Evolutionary conservation across 352 stramenopile species (phyloP).

Genomic region (Phytophthora rubi): DNA sequence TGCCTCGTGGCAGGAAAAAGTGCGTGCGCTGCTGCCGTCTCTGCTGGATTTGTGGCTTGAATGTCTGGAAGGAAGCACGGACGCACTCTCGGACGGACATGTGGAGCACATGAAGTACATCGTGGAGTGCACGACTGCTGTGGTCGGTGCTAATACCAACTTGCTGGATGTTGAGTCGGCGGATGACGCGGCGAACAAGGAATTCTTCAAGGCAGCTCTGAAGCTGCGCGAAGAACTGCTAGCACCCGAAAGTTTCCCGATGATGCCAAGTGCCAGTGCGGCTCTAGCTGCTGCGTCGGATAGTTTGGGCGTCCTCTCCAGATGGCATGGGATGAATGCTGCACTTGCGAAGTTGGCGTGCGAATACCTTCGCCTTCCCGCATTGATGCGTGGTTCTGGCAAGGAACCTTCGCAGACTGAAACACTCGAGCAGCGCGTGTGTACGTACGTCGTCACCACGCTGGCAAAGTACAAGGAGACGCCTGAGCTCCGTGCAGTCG

Average conservation of each 20-base stretch:
- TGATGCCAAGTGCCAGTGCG: slow-evolving; percentile 56
- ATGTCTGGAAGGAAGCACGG: slow-evolving; percentile 58
- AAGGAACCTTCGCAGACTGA: slow-evolving; percentile 21
- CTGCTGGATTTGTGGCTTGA: slow-evolving; percentile 84
- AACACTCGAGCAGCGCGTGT: slow-evolving; percentile 52
- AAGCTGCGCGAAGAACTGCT: slow-evolving; percentile 67
- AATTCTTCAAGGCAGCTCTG: slow-evolving; percentile 44
- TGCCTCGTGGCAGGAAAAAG: slow-evolving; percentile 79
- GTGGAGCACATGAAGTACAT: slow-evolving; percentile 82
- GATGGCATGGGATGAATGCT: slow-evolving; percentile 80
- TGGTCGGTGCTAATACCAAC: slow-evolving; percentile 55
- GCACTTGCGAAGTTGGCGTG: slow-evolving; percentile 73
- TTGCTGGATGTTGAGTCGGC: slow-evolving; percentile 21
- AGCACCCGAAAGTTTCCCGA: slow-evolving; percentile 55
- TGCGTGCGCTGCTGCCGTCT: slow-evolving; percentile 55
- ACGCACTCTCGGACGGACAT: slow-evolving; percentile 66
- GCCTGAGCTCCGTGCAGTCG: slow-evolving; percentile 60
- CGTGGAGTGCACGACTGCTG: slow-evolving; percentile 70
- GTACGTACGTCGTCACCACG: slow-evolving; percentile 61
- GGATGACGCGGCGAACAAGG: slow-evolving; percentile 31
- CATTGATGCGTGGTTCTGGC: slow-evolving; percentile 24
- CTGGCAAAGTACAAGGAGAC: slow-evolving; percentile 70
- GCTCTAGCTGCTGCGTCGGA: slow-evolving; percentile 54
- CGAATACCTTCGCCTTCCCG: slow-evolving; percentile 46
- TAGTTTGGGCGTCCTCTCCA: slow-evolving; percentile 46